phyloP scores from a whole-genome alignment of 176 grass and related monocot species.

The Phyllostachys edulis region DNA sequence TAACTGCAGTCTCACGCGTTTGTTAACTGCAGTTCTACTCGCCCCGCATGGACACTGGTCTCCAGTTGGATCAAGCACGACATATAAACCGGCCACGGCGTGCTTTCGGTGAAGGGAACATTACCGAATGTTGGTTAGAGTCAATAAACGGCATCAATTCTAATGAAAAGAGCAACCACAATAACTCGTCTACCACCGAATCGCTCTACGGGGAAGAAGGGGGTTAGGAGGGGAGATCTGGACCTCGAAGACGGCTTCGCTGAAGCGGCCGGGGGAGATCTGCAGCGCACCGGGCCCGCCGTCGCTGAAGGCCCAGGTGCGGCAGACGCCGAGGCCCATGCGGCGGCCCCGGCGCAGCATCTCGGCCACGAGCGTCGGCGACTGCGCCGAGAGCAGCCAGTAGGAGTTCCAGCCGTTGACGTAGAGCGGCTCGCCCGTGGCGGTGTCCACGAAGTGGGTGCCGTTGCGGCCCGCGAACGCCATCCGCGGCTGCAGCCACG shows the following conservation, averaged over 20 bases:
- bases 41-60: neutral
- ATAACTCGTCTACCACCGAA: neutral
- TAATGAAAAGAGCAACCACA: neutral
- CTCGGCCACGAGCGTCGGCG: constrained; percentile 45
- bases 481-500: constrained; percentile 84
- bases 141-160: neutral
- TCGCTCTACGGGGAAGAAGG: neutral
- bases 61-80: neutral
- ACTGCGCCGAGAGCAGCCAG: constrained; percentile 66
- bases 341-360: constrained; percentile 70
- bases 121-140: neutral
- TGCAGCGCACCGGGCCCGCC: constrained; percentile 73
- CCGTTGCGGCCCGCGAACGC: constrained; percentile 56
- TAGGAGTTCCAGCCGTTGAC: constrained; percentile 98
- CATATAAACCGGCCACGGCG: neutral
- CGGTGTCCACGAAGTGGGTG: constrained; percentile 65
- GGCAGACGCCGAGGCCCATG: constrained; percentile 80
- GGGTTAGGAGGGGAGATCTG: neutral
- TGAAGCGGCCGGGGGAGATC: constrained; percentile 79
- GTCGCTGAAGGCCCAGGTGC: constrained; percentile 84
- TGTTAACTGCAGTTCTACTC: neutral
- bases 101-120: neutral
- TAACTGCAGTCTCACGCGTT: neutral
- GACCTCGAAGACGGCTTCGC: constrained; percentile 78
- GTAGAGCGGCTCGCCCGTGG: constrained; percentile 57